Base-by-base conservation (phyloP, 2,329 filamentous ascomycete species). In the Ophiocordyceps camponoti-leonardi region DNA sequence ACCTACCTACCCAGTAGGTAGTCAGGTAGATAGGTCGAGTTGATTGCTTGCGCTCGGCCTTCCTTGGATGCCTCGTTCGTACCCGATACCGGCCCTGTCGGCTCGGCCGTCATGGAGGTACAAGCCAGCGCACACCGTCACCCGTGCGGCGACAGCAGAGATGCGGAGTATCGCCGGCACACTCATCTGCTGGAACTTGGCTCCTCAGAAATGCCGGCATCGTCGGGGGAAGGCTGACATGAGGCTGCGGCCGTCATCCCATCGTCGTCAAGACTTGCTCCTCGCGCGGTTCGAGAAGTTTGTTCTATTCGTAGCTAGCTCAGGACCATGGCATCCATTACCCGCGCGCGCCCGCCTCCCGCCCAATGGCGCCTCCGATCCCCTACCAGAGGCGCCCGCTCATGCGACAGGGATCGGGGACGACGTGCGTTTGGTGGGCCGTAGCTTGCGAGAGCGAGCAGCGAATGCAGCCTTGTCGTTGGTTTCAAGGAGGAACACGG, bases 401-500 rank as follows among this genome's bases (percentile, higher is more conserved):
- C 45, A 40, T 19, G 37, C 37, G 37, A 40, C 18, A 40, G 37
- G 19, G 37, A 37, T 28, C 33, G 33, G 33, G 33, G 33, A 16
- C 33, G 33, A 37, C 33, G 33, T 37, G 33, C 33, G 33, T 37
- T 37, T 16, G 33, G 33, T 37, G 33, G 33, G 11, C 26, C 26
- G 18, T 18, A 18, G 41, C 23, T 18, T 14, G 22, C 14, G 41
- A 14, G 5, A 19, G 23, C 14, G 16, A 42, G 16, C 22, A 42
- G 23, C 20, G 14, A 42, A 6, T 7, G 33, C 37, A 40, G 19
- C 37, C 37, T 19, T 11, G 37, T 35, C 37, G 31, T 11, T 44
- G 43, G 43, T 44, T 45, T 41, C 44, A 45, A 41, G 26, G 39
- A 42, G 39, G 42, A 43, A 31, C 28, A 43, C 42, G 26, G 42